Evolutionary conservation across 371 early-diverging fungal genomes (phyloP), one percentile per base, ranked within the genome.

Genomic region (Mortierella sp.): DNA sequence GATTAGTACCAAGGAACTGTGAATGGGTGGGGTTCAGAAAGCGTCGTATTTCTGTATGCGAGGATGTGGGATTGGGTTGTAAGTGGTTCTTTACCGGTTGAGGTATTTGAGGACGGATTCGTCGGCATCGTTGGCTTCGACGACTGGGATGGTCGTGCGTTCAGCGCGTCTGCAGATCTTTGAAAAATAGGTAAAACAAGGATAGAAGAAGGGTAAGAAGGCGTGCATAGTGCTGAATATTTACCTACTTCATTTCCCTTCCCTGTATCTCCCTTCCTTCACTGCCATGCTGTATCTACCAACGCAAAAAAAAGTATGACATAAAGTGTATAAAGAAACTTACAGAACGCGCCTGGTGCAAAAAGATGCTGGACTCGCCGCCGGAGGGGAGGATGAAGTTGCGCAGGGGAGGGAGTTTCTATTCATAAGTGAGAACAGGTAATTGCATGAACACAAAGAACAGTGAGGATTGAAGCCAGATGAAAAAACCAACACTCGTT

Each of bases 111-210:
- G 92, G n/a, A 92, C 91, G 48, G 90, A 89, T 34, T 83, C 90
- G 79, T 95, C 95, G 64, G 94, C 94, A 10, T 88, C 72, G 40
- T 89, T 88, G 3, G 89, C 91, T n/a, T 90, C 89, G 13, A 92
- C 90, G n/a, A 98, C 87, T 40, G 96, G 96, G 6, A 95, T 93
- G 11, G 96, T 91, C 9, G 93, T 85, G 61, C 98, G 90, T 80
- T 98, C 98, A 26, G 98, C 97, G 11, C 97, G 89, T 44, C 98
- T 92, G 82, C 97, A 96, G 8, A 98, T 89, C 71, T 94, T 40
- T 5, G 3, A 44, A 24, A 37, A 26, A 28, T 1, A 19, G 31
- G 37, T 57, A 26, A 6, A 57, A 11, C 44, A 9, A 43, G 19
- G 24, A 64, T 53, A 26, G 9, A 57, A 28, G 8, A 64, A 8